Percentiles rank a stretch among this genome's conserved stretches.
phyloP scores from a whole-genome alignment of 1,139 yeast species.

The Suhomyces chickasaworum region DNA sequence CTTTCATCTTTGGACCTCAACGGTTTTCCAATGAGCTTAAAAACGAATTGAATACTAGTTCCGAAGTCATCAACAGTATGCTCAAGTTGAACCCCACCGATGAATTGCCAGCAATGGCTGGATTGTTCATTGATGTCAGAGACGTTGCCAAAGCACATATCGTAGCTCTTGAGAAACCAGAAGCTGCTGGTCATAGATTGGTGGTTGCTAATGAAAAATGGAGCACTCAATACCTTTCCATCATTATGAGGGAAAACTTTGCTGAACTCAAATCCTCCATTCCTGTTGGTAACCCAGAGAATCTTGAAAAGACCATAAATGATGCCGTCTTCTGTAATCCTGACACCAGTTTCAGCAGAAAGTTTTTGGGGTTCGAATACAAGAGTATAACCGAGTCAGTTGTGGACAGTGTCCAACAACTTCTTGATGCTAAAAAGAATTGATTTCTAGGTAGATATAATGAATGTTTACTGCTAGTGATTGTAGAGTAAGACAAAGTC shows the following conservation, averaged over 20 bases:
- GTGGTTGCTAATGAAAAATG: conserved; percentile 4
- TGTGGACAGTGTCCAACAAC: conserved; percentile 30
- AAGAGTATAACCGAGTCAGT: not conserved
- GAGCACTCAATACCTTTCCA: conserved; percentile 34
- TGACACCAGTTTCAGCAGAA: conserved; percentile 39
- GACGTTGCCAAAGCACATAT: conserved; percentile 19
- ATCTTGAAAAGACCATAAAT: not conserved
- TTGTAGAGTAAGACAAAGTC: too few species aligned
- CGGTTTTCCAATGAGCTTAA: not conserved
- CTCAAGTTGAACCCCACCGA: conserved; percentile 19
- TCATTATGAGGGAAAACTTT: conserved; percentile 23
- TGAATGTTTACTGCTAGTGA: too few species aligned
- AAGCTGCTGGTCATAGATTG: conserved; percentile 15
- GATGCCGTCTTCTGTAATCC: conserved; percentile 8
- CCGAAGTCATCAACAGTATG: conserved; percentile 1
- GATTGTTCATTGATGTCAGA: conserved; percentile 17
- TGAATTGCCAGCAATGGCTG: conserved; percentile 12
- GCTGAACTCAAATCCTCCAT: conserved; percentile 4
- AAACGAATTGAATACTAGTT: not conserved
- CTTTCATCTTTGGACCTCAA: not conserved
- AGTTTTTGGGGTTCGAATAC: conserved; percentile 40
- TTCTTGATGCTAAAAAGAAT: not conserved
- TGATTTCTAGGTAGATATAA: not conserved
- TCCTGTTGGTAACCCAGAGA: not conserved
- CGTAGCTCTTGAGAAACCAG: conserved; percentile 15